Base-by-base conservation (phyloP, 306 rosid species). In the Betula pendula region DNA sequence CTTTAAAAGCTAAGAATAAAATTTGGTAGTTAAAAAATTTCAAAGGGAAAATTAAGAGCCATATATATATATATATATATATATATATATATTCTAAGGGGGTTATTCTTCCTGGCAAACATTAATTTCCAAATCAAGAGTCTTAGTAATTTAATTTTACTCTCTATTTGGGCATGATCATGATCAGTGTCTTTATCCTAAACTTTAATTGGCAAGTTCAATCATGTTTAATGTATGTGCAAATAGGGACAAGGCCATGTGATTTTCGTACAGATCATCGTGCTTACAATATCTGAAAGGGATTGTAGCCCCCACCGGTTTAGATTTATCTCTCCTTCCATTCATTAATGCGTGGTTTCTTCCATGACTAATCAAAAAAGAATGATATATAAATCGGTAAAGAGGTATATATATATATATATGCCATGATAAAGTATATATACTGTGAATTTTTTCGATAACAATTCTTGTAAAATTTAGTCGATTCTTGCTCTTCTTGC, bases 241-340 rank as follows among this genome's bases (percentile, higher is more conserved):
- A 66, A 35, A 24, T 19, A 38, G 70, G 70, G 70, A 38, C 70
- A 66, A 66, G 48, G n/a, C 70, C 48, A 66, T 42, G 70, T 66
- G 70, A 66, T 35, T 38, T 66, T 65, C 38, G 48, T 65, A 65
- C 29, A 63, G 9, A 65, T 38, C 47, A 38, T 65, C 12, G 48
- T 65, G 70, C 40, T 65, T 16, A 9, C 44, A 44, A 10, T 35
- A 38, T 38, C 70, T 5, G 70, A 66, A 60, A 66, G 48, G 8
- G 70, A 38, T 38, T 66, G 47, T 35, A 17, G 48, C 20, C 49
- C 70, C 70, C 70, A 66, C 70, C 48, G 10, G 48, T 66, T 17
- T 10, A 66, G n/a, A n/a, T n/a, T n/a, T n/a, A n/a, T n/a, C n/a
- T 66, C 25, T 19, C 70, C 48, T n/a, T 66, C 24, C 49, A 66